phyloP scores from a whole-genome alignment of 139 green algal genomes.

The Tetradesmus lagerheimii region DNA sequence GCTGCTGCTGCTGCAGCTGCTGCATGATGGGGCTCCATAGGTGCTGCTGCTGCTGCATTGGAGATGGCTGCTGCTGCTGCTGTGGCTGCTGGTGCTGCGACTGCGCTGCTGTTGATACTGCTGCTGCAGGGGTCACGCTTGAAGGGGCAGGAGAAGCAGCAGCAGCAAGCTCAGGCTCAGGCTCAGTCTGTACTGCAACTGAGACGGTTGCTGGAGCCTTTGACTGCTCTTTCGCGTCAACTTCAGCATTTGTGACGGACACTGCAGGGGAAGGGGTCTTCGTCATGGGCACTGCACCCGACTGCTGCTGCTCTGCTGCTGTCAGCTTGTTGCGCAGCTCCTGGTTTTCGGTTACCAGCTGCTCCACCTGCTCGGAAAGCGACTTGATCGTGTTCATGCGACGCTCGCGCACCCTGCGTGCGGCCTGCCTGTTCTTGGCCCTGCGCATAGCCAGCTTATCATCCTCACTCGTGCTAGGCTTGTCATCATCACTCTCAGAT shows the following conservation, averaged over 20 bases:
- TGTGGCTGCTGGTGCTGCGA: not conserved
- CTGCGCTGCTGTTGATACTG: not conserved
- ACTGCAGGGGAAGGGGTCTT: not conserved
- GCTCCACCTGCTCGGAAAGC: not conserved
- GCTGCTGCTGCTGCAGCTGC: constrained; percentile 14
- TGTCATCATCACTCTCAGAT: constrained; percentile 25
- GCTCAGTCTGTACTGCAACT: constrained; percentile 7
- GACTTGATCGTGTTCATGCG: constrained; percentile 23
- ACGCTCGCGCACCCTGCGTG: constrained; percentile 14
- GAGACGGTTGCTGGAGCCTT: too few relatives aligned
- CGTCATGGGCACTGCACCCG: not conserved
- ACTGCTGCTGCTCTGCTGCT: constrained; percentile 19
- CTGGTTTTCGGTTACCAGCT: not conserved
- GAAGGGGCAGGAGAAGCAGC: not conserved
- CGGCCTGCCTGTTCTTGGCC: constrained; percentile 14
- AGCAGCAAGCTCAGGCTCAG: not conserved
- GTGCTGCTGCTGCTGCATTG: not conserved
- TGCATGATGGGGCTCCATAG: not conserved
- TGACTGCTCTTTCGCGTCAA: not conserved
- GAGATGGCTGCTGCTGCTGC: not conserved
- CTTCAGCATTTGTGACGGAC: not conserved
- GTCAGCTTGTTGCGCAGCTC: constrained; percentile 27
- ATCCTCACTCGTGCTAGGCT: constrained; percentile 51
- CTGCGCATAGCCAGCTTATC: constrained; percentile 49
- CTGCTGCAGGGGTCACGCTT: not conserved